A percentile compares a stretch with the other conserved stretches of the same genome.
Conservation (phyloP, 2,329 filamentous ascomycete genomes). For the Exophiala lecanii-corni region DNA sequence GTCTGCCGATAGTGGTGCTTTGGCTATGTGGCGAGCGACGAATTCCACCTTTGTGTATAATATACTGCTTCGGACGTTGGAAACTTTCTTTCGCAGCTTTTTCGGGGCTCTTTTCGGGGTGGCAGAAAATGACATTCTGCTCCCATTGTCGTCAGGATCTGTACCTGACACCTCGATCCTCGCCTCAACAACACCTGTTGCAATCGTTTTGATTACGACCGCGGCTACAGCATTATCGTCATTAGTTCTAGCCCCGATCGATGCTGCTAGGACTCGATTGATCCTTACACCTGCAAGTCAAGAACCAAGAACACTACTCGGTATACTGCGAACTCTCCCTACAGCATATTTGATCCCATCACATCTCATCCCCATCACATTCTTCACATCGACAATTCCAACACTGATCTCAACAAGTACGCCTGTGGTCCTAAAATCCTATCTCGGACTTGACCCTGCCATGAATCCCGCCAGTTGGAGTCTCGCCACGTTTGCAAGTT, state of each 20-base stretch:
- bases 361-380: conserved; percentile 71
- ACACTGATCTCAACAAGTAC: conserved; percentile 76
- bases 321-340: conserved; percentile 70
- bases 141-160: conserved; percentile 40
- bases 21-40: conserved; percentile 90
- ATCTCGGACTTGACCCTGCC: conserved; percentile 76
- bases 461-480: conserved; percentile 77
- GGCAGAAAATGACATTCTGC: conserved; percentile 64
- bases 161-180: conserved; percentile 57
- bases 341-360: conserved; percentile 63
- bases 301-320: conserved; percentile 70
- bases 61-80: conserved; percentile 76
- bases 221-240: conserved; percentile 66
- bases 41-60: conserved; percentile 92
- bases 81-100: conserved; percentile 87
- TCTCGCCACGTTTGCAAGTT: conserved; percentile 74
- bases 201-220: conserved; percentile 69
- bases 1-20: conserved; percentile 83
- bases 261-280: conserved; percentile 80
- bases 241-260: conserved; percentile 76
- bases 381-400: conserved; percentile 80
- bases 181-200: conserved; percentile 75
- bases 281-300: conserved; percentile 77
- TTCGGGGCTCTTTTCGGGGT: conserved; percentile 88
- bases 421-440: conserved; percentile 79